A percentile compares a stretch with the other conserved stretches of the same genome.
phyloP scores from a whole-genome alignment of 75 land plant species.

The Pseudotsuga menziesii region DNA sequence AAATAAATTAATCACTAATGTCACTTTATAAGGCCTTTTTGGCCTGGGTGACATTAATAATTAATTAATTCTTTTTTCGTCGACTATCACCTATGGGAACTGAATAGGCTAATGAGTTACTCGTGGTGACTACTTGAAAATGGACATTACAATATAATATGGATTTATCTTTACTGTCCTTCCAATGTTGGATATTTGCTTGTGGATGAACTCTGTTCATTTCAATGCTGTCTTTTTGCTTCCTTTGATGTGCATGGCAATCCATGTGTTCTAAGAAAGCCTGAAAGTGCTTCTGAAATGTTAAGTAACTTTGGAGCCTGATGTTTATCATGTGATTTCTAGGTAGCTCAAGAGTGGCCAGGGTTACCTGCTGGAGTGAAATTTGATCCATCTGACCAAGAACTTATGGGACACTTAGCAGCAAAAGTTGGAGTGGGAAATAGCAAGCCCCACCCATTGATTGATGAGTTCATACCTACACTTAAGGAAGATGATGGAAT shows the following conservation, averaged over 20 bases:
- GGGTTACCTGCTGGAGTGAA: conserved; percentile 96
- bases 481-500: conserved; percentile 93
- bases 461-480: conserved; percentile 88
- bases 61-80: no score
- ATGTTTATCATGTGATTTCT: no score
- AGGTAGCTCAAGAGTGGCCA: conserved; percentile 54
- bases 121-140: no score
- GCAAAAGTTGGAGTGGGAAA: conserved; percentile 56
- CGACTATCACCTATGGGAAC: no score
- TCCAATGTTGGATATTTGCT: neutral
- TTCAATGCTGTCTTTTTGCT: neutral
- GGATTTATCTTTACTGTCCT: neutral
- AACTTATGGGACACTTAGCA: conserved; percentile 85
- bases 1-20: no score
- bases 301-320: conserved; percentile 3
- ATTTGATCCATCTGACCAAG: conserved; percentile 94
- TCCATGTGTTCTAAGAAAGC: neutral
- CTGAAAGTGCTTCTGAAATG: neutral
- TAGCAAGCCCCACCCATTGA: conserved; percentile 63
- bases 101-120: no score
- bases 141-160: no score
- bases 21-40: no score
- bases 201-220: no score
- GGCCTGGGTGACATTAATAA: no score
- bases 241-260: neutral